Percentiles rank a stretch among this genome's conserved stretches.
Evolutionary conservation across 106 monocot species (phyloP).

Genomic region (Cymbidium sinense): DNA sequence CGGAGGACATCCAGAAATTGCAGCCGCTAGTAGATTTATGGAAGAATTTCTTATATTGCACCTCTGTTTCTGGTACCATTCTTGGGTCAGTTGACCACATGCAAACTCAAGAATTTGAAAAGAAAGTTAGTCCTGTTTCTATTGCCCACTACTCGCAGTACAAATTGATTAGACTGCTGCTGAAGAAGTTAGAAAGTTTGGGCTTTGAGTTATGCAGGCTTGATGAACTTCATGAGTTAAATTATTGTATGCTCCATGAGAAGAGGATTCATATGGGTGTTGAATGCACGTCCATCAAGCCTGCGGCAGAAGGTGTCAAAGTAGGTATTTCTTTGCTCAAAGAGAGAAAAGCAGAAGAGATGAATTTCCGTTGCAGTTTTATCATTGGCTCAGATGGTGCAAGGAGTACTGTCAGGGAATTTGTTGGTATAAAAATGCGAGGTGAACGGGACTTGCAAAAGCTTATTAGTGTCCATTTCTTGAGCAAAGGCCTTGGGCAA

Average conservation of each 20-base stretch:
- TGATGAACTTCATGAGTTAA: conserved; percentile 16
- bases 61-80: conserved; percentile 76
- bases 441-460: conserved; percentile 80
- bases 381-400: conserved; percentile 88
- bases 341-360: conserved; percentile 47
- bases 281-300: conserved; percentile 59
- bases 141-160: conserved; percentile 97
- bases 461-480: conserved; percentile 89
- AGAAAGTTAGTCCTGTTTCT: conserved; percentile 56
- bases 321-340: conserved; percentile 44
- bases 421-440: conserved; percentile 70
- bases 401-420: conserved; percentile 67
- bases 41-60: conserved; percentile 96
- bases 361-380: conserved; percentile 51
- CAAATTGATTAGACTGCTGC: conserved; percentile 66
- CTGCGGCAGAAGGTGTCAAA: conserved; percentile 32
- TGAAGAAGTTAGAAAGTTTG: conserved; percentile 56
- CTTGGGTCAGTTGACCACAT: conserved; percentile 95
- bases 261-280: conserved; percentile 76
- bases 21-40: conserved; percentile 82
- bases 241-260: conserved; percentile 9
- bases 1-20: conserved; percentile 65
- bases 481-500: conserved; percentile 78
- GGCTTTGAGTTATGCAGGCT: conserved; percentile 47
- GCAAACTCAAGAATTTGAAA: conserved; percentile 77